Evolutionary conservation across 495 filamentous ascomycete genomes (phyloP), one percentile per base, ranked within the genome.

Genomic region (Elasticomyces elasticus): DNA sequence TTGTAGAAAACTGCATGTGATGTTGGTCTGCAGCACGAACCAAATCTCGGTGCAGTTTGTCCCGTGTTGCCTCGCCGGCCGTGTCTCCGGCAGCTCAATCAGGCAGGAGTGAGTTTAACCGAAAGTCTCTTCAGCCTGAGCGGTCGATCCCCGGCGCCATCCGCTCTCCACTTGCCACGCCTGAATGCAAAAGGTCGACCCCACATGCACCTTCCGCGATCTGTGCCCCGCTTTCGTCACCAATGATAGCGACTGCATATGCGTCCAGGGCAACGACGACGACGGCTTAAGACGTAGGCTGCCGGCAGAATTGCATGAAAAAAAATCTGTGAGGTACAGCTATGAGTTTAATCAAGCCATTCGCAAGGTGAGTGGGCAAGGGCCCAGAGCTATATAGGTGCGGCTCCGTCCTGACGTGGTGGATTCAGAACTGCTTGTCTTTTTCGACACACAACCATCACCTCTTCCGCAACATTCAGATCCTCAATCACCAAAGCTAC

Each of bases 341-440:
- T 6, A 55, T 55, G 53, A 55, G 24, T 38, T 22, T 55, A 22
- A 42, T 49, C 53, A 55, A 43, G 45, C 45, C 53, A 10, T 55
- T 55, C 45, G 44, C 53, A 27, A 55, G 53, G 53, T 55, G 22
- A 31, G 53, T 44, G n/a, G 28, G 27, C 28, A 5, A 5, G 31
- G 3, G 22, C 22, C 22, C 13, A 35, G 33, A 28, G 25, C 25
- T 49, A 49, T 49, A 49, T 49, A 49, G 25, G 5, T 31, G 30
- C 27, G 3, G 1, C 49, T 11, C 7, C 13, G 15, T 23, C 19
- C 38, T 52, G 50, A 44, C n/a, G 30, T 20, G 15, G 15, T 10
- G 6, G 37, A 13, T 54, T 15, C 12, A 55, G 53, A 50, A 55
- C 53, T 22, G 37, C 53, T 26, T 27, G 31, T 26, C 45, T 55